Base-by-base conservation (phyloP, 139 green algal genomes). In the Chlorella vulgaris region DNA sequence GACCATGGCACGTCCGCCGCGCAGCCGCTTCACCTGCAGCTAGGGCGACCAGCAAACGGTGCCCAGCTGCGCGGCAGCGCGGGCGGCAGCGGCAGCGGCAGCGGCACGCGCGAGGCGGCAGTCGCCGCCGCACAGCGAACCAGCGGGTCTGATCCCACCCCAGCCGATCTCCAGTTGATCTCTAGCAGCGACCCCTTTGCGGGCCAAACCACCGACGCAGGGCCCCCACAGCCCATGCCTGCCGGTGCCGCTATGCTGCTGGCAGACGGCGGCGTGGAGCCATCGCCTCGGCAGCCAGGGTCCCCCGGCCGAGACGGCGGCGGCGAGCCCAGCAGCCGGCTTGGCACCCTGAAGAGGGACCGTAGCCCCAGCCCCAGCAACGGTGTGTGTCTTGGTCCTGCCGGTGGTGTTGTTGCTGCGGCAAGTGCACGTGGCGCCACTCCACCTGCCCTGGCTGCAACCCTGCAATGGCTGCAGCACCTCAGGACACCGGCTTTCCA, bases 321-420 rank as follows among this genome's bases (percentile, higher is more conserved):
- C 2, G 71, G 50, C 21, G 42, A 76, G 69, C 71, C 71, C 35
- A 78, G 71, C 71, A 78, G 71, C 71, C 31, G 50, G 22, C 71
- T 78, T 31, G 71, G 71, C 33, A 78, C 71, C 3, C 26, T 78
- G 50, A 78, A 78, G 71, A 47, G 71, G 3, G 71, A 78, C 13
- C 50, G 71, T 24, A 67, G 50, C 35, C 71, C 71, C 71, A 67
- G 50, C 35, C 71, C 71, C 35, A 78, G 71, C 71, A 78, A 78
- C 35, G 71, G 71, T 78, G 71, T 24, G 66, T 53, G 50, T 65
- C 55, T 2, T 19, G 7, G 4, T 3, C 31, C 13, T 68, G 71
- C 35, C 6, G 22, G 10, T 3, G 13, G 2, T 31, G 19, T 18
- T 8, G 10, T 3, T 24, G 18, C 1, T 10, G n/a, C n/a, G n/a